Conservation (phyloP, 306 rosid species). For the Macrotyloma uniflorum region DNA sequence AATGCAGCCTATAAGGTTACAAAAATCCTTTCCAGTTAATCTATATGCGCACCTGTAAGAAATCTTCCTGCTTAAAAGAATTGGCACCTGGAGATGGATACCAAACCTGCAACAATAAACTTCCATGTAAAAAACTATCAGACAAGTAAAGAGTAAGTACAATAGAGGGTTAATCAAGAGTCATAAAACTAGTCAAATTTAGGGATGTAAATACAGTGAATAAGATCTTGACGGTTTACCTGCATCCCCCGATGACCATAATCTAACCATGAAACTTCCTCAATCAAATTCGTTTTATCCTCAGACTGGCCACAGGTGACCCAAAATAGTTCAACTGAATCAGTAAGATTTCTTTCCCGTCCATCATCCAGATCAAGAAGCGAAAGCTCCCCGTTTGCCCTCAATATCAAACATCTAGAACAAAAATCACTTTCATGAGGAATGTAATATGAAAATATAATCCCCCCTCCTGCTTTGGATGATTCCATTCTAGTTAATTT, state of each 20-base stretch:
- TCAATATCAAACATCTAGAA: slow-evolving; percentile 90
- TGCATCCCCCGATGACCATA: slow-evolving; percentile 99
- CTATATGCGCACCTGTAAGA: slow-evolving; percentile 78
- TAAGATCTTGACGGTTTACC: slow-evolving; percentile 59
- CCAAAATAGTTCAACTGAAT: slow-evolving; percentile 97
- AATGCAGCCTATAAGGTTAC: slow-evolving; percentile 24
- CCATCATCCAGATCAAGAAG: slow-evolving; percentile 99
- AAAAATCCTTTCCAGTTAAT: slow-evolving; percentile 31
- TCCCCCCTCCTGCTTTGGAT: neutral
- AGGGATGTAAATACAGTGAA: slow-evolving; percentile 26
- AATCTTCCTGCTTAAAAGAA: slow-evolving; percentile 95
- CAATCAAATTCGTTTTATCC: slow-evolving; percentile 90
- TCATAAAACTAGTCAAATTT: slow-evolving; percentile 29
- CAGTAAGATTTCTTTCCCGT: slow-evolving; percentile 87
- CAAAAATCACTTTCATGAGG: slow-evolving; percentile 47
- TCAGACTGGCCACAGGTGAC: slow-evolving; percentile 97
- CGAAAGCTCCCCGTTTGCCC: slow-evolving; percentile 94
- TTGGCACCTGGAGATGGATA: slow-evolving; percentile 93
- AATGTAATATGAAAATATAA: slow-evolving; percentile 12
- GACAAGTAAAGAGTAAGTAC: slow-evolving; percentile 44
- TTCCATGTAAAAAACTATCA: slow-evolving; percentile 64
- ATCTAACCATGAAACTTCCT: slow-evolving; percentile 99
- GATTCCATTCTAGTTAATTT: slow-evolving; percentile 1
- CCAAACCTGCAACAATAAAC: slow-evolving; percentile 93
- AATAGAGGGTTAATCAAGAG: slow-evolving; percentile 29